Conservation (phyloP, 2,329 filamentous ascomycete species). For the Epichloe sylvatica region DNA sequence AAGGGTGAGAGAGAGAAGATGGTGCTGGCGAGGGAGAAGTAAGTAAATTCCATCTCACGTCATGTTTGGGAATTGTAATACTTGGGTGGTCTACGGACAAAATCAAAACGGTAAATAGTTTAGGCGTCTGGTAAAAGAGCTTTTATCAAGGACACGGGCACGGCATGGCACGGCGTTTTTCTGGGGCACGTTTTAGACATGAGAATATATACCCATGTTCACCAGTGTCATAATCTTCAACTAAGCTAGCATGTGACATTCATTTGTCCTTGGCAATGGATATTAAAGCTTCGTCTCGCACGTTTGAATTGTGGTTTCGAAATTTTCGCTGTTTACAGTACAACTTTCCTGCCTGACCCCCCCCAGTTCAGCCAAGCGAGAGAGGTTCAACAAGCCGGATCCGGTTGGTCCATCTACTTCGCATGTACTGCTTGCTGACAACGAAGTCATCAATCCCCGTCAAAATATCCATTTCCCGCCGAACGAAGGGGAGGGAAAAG, state of each 20-base stretch:
- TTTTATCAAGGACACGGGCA: background rate
- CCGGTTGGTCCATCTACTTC: background rate
- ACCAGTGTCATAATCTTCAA: too few relatives aligned
- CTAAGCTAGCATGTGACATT: too few relatives aligned
- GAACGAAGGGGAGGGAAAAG: background rate
- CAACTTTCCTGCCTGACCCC: too few relatives aligned
- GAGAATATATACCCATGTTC: too few relatives aligned
- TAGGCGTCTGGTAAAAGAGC: background rate
- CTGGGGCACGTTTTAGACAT: background rate
- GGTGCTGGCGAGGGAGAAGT: constrained; percentile 55
- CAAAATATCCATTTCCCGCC: background rate
- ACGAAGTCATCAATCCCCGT: background rate
- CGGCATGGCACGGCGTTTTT: constrained; percentile 6
- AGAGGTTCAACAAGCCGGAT: background rate
- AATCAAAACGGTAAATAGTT: background rate
- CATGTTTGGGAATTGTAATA: background rate
- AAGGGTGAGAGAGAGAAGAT: constrained; percentile 85
- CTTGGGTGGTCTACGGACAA: background rate
- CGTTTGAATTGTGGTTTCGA: too few relatives aligned
- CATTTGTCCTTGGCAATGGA: too few relatives aligned
- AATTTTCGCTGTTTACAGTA: too few relatives aligned
- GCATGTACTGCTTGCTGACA: background rate
- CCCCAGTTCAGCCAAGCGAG: too few relatives aligned
- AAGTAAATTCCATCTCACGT: constrained; percentile 24
- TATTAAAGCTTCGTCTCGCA: too few relatives aligned